Percentiles rank a stretch among this genome's conserved stretches.
These are phyloP conservation scores for Flaveria robusta DNA, from an alignment of 129 eudicot genomes.

Conservation along the genomic window DNA sequence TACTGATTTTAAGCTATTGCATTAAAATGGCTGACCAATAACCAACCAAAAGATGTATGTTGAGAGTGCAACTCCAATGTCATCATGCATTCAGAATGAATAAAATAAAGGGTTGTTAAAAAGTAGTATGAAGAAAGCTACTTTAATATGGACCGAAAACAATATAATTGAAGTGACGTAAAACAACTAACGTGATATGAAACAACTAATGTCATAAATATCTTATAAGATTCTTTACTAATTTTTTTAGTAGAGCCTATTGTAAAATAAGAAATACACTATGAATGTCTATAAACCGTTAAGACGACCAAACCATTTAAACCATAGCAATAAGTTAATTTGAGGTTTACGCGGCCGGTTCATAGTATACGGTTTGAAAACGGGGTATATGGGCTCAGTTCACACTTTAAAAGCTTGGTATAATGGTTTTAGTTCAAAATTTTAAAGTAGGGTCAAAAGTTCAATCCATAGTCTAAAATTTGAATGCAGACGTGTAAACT, in stretches of 20 bases:
- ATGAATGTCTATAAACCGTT: not conserved
- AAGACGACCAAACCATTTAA: not conserved
- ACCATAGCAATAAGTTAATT: not conserved
- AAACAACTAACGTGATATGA: not conserved
- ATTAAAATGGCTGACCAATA: not conserved
- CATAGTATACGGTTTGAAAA: no score
- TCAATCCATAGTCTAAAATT: no score
- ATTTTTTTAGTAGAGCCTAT: not conserved
- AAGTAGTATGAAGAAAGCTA: not conserved
- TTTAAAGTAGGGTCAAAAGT: no score
- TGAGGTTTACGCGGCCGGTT: not conserved
- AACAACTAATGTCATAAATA: not conserved
- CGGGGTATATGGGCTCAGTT: no score
- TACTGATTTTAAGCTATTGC: not conserved
- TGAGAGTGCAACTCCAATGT: not conserved
- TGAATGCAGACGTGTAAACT: no score
- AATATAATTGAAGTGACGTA: not conserved
- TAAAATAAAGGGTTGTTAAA: not conserved
- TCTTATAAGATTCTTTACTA: not conserved
- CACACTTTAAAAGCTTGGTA: no score
- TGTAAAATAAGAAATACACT: not conserved
- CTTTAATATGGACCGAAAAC: not conserved
- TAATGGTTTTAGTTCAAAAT: no score
- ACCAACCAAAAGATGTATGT: not conserved
- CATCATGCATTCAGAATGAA: not conserved